Base-by-base conservation (phyloP, 1,139 yeast genomes). In the Diutina sp. region DNA sequence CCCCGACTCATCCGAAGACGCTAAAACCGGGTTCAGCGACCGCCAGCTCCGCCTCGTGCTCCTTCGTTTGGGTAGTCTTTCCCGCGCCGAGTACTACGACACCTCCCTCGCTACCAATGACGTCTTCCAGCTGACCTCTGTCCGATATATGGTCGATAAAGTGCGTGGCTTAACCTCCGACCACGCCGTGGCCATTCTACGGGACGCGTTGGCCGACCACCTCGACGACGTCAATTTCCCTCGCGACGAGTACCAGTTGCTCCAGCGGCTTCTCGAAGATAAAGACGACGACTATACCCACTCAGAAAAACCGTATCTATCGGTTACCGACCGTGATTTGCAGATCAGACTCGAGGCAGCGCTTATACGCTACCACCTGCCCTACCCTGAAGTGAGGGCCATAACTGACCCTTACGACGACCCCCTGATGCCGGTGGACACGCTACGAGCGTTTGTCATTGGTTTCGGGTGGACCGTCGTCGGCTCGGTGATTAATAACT, bases 351-450 rank as follows among this genome's bases (percentile, higher is more conserved):
- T 72, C 14, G 79, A 76, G 59, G 79, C 80, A 1, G 67, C 72
- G 1, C 62, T 76, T 41, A 71, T 75, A n/a, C 73, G 72, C 45
- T 75, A 58, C 60, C 79, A 75, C 62, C 74, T 78, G 6, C 79
- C 79, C 18, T 76, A 76, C 58, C 79, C 79, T 5, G 80, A 76
- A 59, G 70, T 76, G 18, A 62, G 80, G 57, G 74, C 79, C 11
- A 70, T 76, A 6, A 74, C 78, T 0, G 79, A 76, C 55, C 78
- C 79, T 0, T 71, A 60, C 58, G 80, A 76, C 60, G 79, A 75
- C 59, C 71, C 74, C 1, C 55, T 58, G 1, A 62, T 69, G 7
- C 74, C 76, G 0, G 74, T 68, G 1, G 80, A 76, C 54, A 76
- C 80, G 0, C 64, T 76, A 12, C 61, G 80, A 55, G 78, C 70